phyloP scores from a whole-genome alignment of 352 stramenopile genomes.

The Globisporangium carolinianum region DNA sequence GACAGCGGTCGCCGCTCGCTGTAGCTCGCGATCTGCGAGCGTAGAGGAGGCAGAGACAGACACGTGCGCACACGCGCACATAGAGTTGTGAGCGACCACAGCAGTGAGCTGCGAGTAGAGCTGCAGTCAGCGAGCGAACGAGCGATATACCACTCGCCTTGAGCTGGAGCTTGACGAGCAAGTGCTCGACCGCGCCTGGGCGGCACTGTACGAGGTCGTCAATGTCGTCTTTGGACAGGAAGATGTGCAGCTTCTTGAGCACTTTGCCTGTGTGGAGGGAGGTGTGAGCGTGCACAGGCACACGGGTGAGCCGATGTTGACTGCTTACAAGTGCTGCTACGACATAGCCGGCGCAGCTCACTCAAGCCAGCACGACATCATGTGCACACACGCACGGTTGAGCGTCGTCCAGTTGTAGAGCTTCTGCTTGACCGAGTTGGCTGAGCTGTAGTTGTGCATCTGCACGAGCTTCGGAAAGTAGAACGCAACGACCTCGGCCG shows the following conservation, averaged over 20 bases:
- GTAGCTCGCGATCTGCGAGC: constrained; percentile 69
- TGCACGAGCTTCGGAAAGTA: constrained; percentile 95
- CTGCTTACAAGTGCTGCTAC: too few species aligned
- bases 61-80: neutral
- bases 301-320: constrained; percentile 1
- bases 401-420: constrained; percentile 96
- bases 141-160: constrained; percentile 44
- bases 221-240: constrained; percentile 87
- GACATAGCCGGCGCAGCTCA: too few species aligned
- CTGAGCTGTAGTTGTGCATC: constrained; percentile 94
- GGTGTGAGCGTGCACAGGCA: constrained; percentile 2
- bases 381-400: constrained; percentile 51
- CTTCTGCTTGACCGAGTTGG: constrained; percentile 92
- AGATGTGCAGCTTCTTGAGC: constrained; percentile 75
- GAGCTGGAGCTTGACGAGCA: constrained; percentile 88
- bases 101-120: neutral
- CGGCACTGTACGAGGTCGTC: constrained; percentile 89
- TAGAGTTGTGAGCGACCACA: neutral
- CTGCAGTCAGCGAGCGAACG: neutral
- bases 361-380: neutral
- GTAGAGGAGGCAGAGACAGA: neutral
- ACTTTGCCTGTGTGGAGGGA: constrained; percentile 59
- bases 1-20: constrained; percentile 48
- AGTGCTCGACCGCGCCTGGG: constrained; percentile 82
- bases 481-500: constrained; percentile 89